A percentile compares a stretch with the other conserved stretches of the same genome.
phyloP scores from a whole-genome alignment of 148 eudicot genomes.

The Rhododendron williamsianum region DNA sequence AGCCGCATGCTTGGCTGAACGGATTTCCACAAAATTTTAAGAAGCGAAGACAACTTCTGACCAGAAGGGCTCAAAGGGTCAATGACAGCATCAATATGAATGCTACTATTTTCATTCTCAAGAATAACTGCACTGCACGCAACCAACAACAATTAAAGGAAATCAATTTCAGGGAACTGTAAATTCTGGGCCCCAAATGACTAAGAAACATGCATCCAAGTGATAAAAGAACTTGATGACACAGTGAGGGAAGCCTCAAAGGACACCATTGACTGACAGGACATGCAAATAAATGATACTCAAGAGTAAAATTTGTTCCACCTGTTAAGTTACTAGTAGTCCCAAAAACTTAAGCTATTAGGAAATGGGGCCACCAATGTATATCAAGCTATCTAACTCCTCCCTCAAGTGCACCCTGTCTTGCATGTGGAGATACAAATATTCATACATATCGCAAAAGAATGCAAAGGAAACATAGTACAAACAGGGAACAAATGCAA shows the following conservation, averaged over 20 bases:
- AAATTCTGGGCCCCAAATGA: background rate
- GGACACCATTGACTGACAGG: background rate
- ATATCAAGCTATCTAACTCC: background rate
- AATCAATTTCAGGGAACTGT: background rate
- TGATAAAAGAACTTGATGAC: background rate
- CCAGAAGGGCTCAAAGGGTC: conserved; percentile 93
- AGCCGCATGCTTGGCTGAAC: conserved; percentile 92
- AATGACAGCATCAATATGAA: conserved; percentile 93
- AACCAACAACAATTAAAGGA: conserved; percentile 5
- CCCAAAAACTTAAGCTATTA: background rate
- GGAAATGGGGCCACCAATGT: background rate
- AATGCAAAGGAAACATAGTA: background rate
- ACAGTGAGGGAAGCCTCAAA: background rate
- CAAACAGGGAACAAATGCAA: background rate
- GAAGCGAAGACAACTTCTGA: conserved; percentile 83
- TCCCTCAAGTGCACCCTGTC: background rate
- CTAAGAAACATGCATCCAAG: background rate
- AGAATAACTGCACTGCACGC: conserved; percentile 75
- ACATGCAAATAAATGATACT: background rate
- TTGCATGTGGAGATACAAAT: background rate
- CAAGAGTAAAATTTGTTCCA: background rate
- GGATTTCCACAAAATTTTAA: conserved; percentile 57
- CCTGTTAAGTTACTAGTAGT: background rate
- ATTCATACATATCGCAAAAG: background rate
- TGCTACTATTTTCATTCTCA: conserved; percentile 54